phyloP scores from a whole-genome alignment of 805 yeast species.

The Ogataea haglerorum region DNA sequence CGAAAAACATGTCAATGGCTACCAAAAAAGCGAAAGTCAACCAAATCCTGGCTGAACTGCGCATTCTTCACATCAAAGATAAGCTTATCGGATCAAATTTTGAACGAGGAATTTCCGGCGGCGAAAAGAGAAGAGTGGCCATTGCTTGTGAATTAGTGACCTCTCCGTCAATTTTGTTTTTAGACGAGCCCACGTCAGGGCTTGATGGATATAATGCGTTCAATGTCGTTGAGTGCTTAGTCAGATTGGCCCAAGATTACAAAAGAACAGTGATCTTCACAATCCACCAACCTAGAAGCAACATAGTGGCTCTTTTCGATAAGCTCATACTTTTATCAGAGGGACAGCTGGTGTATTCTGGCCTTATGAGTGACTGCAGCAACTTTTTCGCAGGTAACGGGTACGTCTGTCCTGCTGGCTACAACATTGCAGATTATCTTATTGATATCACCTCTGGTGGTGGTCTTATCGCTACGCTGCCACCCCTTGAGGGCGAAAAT shows the following conservation, averaged over 20 bases:
- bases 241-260: conserved; percentile 71
- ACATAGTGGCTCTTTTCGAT: conserved; percentile 89
- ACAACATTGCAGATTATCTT: conserved; percentile 89
- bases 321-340: conserved; percentile 74
- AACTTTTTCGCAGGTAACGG: conserved; percentile 76
- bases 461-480: not conserved
- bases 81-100: conserved; percentile 85
- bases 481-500: no score
- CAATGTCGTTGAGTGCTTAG: conserved; percentile 83
- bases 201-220: conserved; percentile 90
- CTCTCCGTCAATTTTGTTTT: conserved; percentile 74
- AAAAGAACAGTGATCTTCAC: conserved; percentile 89
- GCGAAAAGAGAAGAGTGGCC: conserved; percentile 87
- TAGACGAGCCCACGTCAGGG: conserved; percentile 96
- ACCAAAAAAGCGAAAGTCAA: conserved; percentile 76
- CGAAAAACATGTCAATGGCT: conserved; percentile 67
- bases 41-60: conserved; percentile 80
- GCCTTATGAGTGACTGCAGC: conserved; percentile 70
- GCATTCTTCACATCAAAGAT: conserved; percentile 81
- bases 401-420: conserved; percentile 80
- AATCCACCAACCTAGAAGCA: conserved; percentile 95
- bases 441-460: conserved; percentile 79
- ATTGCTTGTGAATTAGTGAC: conserved; percentile 93
- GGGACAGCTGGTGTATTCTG: conserved; percentile 85
- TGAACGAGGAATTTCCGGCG: conserved; percentile 90